Evolutionary conservation across 2,329 filamentous ascomycete species (phyloP), one percentile per base, ranked within the genome.

Genomic region (Lasiodiplodia hormozganensis): DNA sequence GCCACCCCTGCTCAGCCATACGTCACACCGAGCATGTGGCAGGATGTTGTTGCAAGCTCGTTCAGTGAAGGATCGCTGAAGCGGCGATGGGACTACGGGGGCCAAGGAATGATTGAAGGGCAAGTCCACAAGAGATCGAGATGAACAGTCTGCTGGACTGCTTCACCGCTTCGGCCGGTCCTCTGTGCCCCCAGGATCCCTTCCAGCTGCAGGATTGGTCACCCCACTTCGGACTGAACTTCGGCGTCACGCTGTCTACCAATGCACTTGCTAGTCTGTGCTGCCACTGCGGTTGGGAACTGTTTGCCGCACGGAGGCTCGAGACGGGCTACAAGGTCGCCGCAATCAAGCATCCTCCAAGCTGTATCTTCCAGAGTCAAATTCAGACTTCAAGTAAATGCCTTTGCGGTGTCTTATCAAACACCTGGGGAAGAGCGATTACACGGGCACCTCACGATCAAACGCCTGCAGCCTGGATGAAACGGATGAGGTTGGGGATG

Each of bases 1-100:
- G 69, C 76, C 47, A 72, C 74, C 49, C 58, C 68, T 54, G 69
- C 76, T 6, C 72, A 75, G 31, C 72, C 76, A 5, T 82, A 79
- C 64, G 83, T 85, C 36, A 83, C 83, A n/a, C 82, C 83, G 4
- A 79, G 80, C 47, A 84, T 84, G 82, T 85, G 83, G 83, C 83
- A 85, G 73, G 82, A 84, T 67, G 82, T 82, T 2, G 83, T 85
- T 62, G 79, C 79, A 23, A 80, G 76, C 56, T 79, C 79, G 4
- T 78, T 81, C 68, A 74, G 76, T 12, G 78, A 79, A 53, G 79
- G 80, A 1, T 62, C 56, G 23, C 72, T 81, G 38, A 85, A 85
- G 74, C 77, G 83, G 68, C 77, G 82, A 70, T 82, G 82, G 75
- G 81, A 84, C 68, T 80, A 81, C 40, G 77, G 79, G 16, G 73